Percentiles rank a stretch among this genome's conserved stretches.
phyloP scores from a whole-genome alignment of 1,139 yeast species.

The Kodamaea anthophila region DNA sequence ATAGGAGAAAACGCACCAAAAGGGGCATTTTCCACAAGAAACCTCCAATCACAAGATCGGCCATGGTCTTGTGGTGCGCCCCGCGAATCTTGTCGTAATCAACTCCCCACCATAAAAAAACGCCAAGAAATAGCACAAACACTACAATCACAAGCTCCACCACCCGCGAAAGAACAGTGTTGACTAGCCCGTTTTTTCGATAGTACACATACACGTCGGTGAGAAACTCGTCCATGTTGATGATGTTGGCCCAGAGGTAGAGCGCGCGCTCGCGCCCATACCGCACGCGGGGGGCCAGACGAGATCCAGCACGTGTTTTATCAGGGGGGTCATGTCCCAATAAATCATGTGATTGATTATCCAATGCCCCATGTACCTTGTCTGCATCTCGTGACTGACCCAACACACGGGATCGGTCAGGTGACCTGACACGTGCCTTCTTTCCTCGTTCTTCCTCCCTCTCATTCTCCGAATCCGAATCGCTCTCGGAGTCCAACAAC shows the following conservation, averaged over 20 bases:
- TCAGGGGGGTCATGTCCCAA: too few species aligned
- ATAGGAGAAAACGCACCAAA: constrained; percentile 50
- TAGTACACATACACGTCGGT: constrained; percentile 80
- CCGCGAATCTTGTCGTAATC: constrained; percentile 54
- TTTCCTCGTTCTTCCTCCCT: background rate
- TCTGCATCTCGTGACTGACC: too few species aligned
- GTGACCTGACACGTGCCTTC: background rate
- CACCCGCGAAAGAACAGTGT: constrained; percentile 60
- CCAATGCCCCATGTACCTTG: too few species aligned
- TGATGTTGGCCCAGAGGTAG: constrained; percentile 95
- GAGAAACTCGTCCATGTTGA: constrained; percentile 80
- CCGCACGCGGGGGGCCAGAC: constrained; percentile 18
- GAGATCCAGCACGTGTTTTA: background rate
- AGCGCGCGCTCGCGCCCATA: constrained; percentile 75
- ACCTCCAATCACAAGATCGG: constrained; percentile 49
- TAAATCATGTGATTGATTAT: too few species aligned
- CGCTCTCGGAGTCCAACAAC: constrained; percentile 31
- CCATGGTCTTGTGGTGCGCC: constrained; percentile 25
- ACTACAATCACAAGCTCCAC: constrained; percentile 68
- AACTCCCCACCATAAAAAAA: constrained; percentile 78
- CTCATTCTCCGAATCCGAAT: constrained; percentile 23
- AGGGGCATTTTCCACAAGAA: constrained; percentile 52
- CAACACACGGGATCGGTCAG: background rate
- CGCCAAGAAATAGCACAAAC: constrained; percentile 72
- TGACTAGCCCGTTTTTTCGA: constrained; percentile 75